Base-by-base conservation (phyloP, 2,329 filamentous ascomycete genomes). In the Colletotrichum incanum region DNA sequence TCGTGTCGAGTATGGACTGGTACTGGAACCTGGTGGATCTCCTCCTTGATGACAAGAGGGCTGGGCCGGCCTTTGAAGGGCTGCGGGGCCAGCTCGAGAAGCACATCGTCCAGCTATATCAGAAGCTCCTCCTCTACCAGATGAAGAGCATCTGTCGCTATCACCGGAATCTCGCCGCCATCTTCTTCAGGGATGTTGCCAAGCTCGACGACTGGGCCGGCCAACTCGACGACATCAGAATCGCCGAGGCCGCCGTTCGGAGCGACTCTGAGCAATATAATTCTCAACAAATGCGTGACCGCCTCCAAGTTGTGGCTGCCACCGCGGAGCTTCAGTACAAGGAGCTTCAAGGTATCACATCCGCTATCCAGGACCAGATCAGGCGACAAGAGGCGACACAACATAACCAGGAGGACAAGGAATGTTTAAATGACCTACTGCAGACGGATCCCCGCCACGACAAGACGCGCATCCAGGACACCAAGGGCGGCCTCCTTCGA, bases 141-240 rank as follows among this genome's bases (percentile, higher is more conserved):
- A 84, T 85, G 66, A 83, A 82, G 75, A 85, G 82, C 66, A 75
- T 83, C 54, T 81, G 76, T 64, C 79, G 75, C 7, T 84, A 16
- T 3, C 23, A 18, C 11, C 23, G 14, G 2, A 16, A 18, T 7
- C 6, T 23, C 5, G n/a, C 23, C 23, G 23, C 14, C 23, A 5
- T 8, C 11, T 50, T 28, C 23, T 26, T 28, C 20, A 28, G 12
- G 23, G 12, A 50, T 28, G 23, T 50, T 28, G 5, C 2, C 23
- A 50, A 3, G 12, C 23, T 28, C 12, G 2, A 50, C 5, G 14
- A 16, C 23, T 28, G 23, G 12, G 3, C 8, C 12, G 14, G 20
- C 9, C 47, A n/a, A 12, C 47, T 28, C 23, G 23, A 8, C 47
- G 23, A 50, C 47, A 16, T 28, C 12, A 26, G 28, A 2, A 5